A percentile compares a stretch with the other conserved stretches of the same genome.
Conservation (phyloP, 2,329 filamentous ascomycete species). For the Myriosclerotinia duriaeana region DNA sequence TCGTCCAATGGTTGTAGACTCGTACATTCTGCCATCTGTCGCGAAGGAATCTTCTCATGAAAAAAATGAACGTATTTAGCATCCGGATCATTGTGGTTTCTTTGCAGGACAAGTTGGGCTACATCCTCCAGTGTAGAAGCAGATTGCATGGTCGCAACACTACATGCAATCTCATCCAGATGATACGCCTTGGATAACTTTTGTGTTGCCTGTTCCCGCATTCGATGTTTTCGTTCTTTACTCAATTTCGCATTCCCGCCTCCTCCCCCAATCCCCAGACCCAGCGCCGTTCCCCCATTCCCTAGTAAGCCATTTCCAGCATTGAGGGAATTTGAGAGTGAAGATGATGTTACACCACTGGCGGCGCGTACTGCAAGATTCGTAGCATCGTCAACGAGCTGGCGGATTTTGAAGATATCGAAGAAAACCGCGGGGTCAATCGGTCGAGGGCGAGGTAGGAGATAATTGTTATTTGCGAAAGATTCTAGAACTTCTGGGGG, state of each 20-base stretch:
- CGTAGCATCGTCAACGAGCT: slow-evolving; percentile 76
- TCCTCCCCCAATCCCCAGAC: slow-evolving; percentile 56
- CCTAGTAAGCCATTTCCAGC: slow-evolving; percentile 51
- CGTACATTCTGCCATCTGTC: slow-evolving; percentile 70
- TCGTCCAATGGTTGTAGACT: slow-evolving; percentile 65
- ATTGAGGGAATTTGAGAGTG: slow-evolving; percentile 56
- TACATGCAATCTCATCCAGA: slow-evolving; percentile 79
- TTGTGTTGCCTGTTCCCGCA: slow-evolving; percentile 77
- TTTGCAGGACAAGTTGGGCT: slow-evolving; percentile 68
- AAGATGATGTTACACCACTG: slow-evolving; percentile 67
- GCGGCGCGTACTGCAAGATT: slow-evolving; percentile 75
- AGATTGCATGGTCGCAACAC: slow-evolving; percentile 80
- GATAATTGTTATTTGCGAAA: slow-evolving; percentile 77
- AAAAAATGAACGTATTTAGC: slow-evolving; percentile 92
- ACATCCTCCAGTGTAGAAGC: slow-evolving; percentile 76
- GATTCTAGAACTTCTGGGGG: slow-evolving; percentile 76
- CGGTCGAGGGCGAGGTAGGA: slow-evolving; percentile 70
- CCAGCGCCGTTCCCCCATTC: slow-evolving; percentile 51
- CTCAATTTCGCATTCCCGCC: slow-evolving; percentile 67
- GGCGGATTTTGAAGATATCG: slow-evolving; percentile 79
- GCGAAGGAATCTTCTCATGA: slow-evolving; percentile 81
- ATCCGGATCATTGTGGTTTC: slow-evolving; percentile 66
- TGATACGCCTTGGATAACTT: slow-evolving; percentile 76
- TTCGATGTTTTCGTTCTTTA: slow-evolving; percentile 72
- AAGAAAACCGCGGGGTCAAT: slow-evolving; percentile 81